Evolutionary conservation across 495 filamentous ascomycete species (phyloP), one percentile per base, ranked within the genome.

Genomic region (Aspergillus heteromorphus): DNA sequence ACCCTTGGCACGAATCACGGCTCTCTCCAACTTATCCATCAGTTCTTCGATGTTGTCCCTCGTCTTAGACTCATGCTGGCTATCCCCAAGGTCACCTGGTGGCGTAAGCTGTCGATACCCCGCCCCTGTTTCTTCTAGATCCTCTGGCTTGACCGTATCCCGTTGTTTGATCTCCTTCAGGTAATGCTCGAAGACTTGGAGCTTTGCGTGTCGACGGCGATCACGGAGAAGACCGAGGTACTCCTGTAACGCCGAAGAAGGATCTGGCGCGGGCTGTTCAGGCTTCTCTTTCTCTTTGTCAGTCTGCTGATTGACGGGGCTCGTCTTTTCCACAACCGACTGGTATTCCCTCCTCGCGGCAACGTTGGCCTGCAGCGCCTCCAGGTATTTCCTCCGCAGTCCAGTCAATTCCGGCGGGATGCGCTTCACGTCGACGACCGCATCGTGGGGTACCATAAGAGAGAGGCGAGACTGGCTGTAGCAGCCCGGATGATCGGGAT

Each of bases 1-100:
- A 40, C 80, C 65, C 59, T 84, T 86, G 14, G 86, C 77, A 17
- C 78, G 76, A 13, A 89, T 67, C 11, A 87, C 82, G 0, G 84
- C 79, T 62, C 81, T 80, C 62, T 89, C 85, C 16, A 90, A 72
- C 4, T 79, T 80, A 34, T 80, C 74, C 19, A 84, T 71, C 4
- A 88, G 69, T 9, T 67, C 79, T 52, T 81, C 66, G 21, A 77
- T 49, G 45, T 64, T 57, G 40, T 73, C 64, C 14, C 73, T 72
- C 9, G 67, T 65, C 11, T 50, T 42, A 7, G 55, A 30, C 1
- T 18, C 48, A 29, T 49, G 23, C 19, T 45, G 53, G 40, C 16
- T 30, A 18, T 55, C 53, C 13, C 51, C 31, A 25, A 61, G 48
- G 25, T 64, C 63, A 18, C 76, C 69, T 0, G 80, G 81, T 13